Conservation (phyloP, 441 rosid species). For the Syzygium malaccense region DNA sequence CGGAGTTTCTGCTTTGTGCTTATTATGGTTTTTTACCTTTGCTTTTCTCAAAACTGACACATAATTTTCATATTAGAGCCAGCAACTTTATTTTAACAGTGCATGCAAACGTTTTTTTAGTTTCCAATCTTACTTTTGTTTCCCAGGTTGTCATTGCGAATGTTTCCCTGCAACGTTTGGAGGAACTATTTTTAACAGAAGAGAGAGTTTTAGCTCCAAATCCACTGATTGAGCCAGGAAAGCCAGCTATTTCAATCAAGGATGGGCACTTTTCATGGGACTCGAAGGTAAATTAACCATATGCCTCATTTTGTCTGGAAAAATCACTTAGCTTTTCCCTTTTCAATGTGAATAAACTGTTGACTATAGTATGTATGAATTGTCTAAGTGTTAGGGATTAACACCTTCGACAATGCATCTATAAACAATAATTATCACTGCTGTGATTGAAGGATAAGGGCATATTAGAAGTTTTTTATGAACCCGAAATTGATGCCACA, state of each 20-base stretch:
- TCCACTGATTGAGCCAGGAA: conserved; percentile 66
- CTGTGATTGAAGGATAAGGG: not conserved
- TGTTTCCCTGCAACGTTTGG: conserved; percentile 92
- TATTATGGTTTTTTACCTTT: not conserved
- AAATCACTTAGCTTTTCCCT: not conserved
- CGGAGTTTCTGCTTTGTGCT: not conserved
- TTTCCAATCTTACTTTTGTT: conserved; percentile 8
- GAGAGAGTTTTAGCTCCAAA: conserved; percentile 89
- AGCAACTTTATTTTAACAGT: not conserved
- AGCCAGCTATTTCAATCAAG: conserved; percentile 78
- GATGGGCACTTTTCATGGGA: conserved; percentile 97
- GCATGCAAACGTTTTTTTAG: not conserved
- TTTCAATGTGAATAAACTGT: not conserved
- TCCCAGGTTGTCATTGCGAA: conserved; percentile 81
- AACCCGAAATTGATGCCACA: not conserved
- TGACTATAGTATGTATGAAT: not conserved
- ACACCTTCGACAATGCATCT: not conserved
- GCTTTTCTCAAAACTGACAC: not conserved
- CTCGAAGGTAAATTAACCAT: conserved; percentile 47
- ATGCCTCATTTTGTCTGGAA: not conserved
- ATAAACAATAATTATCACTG: not conserved
- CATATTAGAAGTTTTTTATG: not conserved
- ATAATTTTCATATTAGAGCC: not conserved
- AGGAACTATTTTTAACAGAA: conserved; percentile 82
- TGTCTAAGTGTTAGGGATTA: not conserved